Evolutionary conservation across 768 basidiomycete genomes (phyloP), one percentile per base, ranked within the genome.

Genomic region (Cantharellus cinnabarinus): DNA sequence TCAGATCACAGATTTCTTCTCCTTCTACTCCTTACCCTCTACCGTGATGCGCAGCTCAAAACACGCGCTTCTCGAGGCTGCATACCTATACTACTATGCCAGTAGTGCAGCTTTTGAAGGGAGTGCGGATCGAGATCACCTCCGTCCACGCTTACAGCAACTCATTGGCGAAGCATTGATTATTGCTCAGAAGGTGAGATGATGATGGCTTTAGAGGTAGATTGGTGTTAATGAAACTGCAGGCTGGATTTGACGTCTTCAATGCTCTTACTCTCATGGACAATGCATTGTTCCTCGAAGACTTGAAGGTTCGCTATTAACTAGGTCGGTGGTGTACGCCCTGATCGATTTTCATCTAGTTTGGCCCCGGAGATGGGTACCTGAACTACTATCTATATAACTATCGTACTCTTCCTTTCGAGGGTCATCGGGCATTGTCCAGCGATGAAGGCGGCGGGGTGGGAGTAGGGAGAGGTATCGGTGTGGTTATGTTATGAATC

Each of bases 201-300:
- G 42, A 5, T 51, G 44, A 35, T 34, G 41, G 15, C n/a, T 29
- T 5, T 7, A 29, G 3, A 7, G 7, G 14, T 10, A 10, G 35
- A 44, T 58, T 42, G 5, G 5, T 4, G 14, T 37, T n/a, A 52
- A 38, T 57, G 41, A 39, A 15, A 35, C 42, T 34, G 14, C 60
- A 77, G 75, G 85, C 85, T 53, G 81, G 82, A 44, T 97, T 99
- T 66, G 95, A 99, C 67, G 95, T 99, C 10, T 82, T 98, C 71
- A 99, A 99, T 69, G 88, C 87, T 1, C 70, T 98, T 66, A 93
- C 93, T 14, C 69, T 95, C 63, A 90, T 97, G 85, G 95, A 99
- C 69, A 99, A 97, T 69, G 75, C 79, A 59, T 67, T 76, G 52
- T 81, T 99, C 70, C 68, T 99, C 57, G 72, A 79, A 40, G 87